Evolutionary conservation across 2,329 filamentous ascomycete genomes (phyloP), one percentile per base, ranked within the genome.

Genomic region (Cercospora nicotianae): DNA sequence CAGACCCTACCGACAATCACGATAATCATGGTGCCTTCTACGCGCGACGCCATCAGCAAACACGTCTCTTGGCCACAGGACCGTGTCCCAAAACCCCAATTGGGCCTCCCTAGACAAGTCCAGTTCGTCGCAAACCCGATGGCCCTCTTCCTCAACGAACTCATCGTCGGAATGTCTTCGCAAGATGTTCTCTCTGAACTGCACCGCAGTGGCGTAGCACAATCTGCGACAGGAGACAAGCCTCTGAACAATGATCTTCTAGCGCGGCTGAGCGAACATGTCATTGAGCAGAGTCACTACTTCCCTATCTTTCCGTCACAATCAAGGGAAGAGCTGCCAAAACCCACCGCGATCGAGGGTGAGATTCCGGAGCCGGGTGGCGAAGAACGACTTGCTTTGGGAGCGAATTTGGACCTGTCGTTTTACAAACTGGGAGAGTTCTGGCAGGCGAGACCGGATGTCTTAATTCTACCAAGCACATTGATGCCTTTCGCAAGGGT

Each of bases 341-440:
- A 86, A 77, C 87, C 75, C 16, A 69, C 73, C 2, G 69, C 67
- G 0, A 74, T 88, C 1, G 89, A 78, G 0, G 74, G 73, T 12
- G 79, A 82, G 2, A 74, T 77, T 16, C 75, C 77, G 28, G 78
- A 77, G 5, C 73, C 72, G 1, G 78, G 76, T 3, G 75, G 73
- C 5, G 77, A 76, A 68, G 73, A 86, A 67, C 87, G 86, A 0
- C 74, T 87, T 42, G 88, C 87, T 4, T 89, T 91, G 0, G 94
- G 94, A 0, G 89, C 92, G 0, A 89, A 90, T 83, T 78, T 98
- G 62, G 95, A 99, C 79, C 82, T 92, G 20, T 90, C 90, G 70
- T 97, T 95, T 80, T 78, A 96, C 72, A 94, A 95, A 81, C 81
- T 98, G 18, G 93, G 92, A 18, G 95, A 98, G 80, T 96, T 96